These are phyloP conservation scores for Darksidea phi DNA, from an alignment of 495 filamentous ascomycete species.

Conservation along the genomic window DNA sequence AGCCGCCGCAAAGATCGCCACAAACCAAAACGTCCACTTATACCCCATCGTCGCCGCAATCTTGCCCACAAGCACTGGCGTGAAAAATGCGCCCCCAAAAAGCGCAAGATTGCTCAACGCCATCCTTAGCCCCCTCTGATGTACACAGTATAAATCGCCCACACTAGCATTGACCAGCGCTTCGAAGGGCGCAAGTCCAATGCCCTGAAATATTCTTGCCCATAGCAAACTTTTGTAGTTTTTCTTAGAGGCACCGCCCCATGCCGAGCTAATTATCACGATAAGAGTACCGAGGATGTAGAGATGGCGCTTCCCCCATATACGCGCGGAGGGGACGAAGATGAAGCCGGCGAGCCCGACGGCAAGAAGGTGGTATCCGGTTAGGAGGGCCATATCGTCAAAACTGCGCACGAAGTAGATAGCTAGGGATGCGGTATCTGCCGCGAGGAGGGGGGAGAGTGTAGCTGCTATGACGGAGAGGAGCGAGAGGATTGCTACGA, in stretches of 20 bases:
- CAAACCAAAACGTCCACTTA: constrained; percentile 54
- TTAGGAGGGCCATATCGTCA: constrained; percentile 73
- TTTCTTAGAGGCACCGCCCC: constrained; percentile 69
- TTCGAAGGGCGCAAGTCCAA: constrained; percentile 49
- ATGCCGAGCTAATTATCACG: constrained; percentile 67
- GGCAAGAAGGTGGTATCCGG: constrained; percentile 83
- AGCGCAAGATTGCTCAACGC: constrained; percentile 83
- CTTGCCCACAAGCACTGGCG: constrained; percentile 82
- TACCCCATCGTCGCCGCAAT: constrained; percentile 75
- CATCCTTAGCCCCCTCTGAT: constrained; percentile 86
- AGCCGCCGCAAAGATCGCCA: constrained; percentile 47
- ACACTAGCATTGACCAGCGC: constrained; percentile 48
- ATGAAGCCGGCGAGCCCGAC: constrained; percentile 77
- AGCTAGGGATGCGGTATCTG: constrained; percentile 73
- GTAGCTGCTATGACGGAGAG: constrained; percentile 77
- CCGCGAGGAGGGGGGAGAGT: constrained; percentile 80
- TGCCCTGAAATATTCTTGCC: constrained; percentile 54
- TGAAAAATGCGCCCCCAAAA: constrained; percentile 90
- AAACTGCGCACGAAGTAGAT: constrained; percentile 60
- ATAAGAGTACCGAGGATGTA: constrained; percentile 78
- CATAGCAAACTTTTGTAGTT: constrained; percentile 70
- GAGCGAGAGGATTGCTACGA: constrained; percentile 73
- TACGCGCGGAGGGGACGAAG: constrained; percentile 80
- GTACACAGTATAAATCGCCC: constrained; percentile 38
- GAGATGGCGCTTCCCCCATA: constrained; percentile 89